Conservation (phyloP, 2,329 filamentous ascomycete genomes). For the Harringtonia aguacate region DNA sequence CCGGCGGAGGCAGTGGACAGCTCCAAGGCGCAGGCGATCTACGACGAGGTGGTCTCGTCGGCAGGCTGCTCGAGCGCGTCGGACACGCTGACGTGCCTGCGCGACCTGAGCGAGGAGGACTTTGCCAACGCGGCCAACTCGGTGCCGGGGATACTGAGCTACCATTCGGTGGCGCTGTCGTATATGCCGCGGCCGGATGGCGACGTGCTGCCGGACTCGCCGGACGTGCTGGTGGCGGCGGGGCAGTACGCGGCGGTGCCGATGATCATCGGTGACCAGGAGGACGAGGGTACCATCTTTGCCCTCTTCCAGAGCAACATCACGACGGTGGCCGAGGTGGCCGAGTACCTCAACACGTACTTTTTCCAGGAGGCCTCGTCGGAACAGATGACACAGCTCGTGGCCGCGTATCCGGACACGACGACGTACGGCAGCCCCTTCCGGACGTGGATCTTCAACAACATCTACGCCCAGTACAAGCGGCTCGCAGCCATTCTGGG, state of each 20-base stretch:
- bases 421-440: conserved; percentile 57
- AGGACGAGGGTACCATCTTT: conserved; percentile 73
- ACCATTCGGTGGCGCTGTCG: conserved; percentile 57
- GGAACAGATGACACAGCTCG: conserved; percentile 40
- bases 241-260: conserved; percentile 41
- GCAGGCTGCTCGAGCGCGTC: conserved; percentile 48
- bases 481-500: conserved; percentile 65
- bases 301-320: conserved; percentile 59
- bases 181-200: conserved; percentile 69
- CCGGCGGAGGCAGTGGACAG: conserved; percentile 55
- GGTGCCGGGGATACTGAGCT: conserved; percentile 57
- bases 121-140: conserved; percentile 59
- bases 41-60: conserved; percentile 47
- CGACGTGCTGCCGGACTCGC: conserved; percentile 46
- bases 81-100: conserved; percentile 57
- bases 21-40: conserved; percentile 52
- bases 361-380: conserved; percentile 50
- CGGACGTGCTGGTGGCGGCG: conserved; percentile 42
- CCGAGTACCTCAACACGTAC: conserved; percentile 47
- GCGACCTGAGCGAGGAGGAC: conserved; percentile 43
- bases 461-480: conserved; percentile 67
- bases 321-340: conserved; percentile 45
- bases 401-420: conserved; percentile 51
- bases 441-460: conserved; percentile 55
- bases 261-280: conserved; percentile 58